Evolutionary conservation across 192 early-diverging fungal species (phyloP), one percentile per base, ranked within the genome.

Genomic region (Spinellus fusiger): DNA sequence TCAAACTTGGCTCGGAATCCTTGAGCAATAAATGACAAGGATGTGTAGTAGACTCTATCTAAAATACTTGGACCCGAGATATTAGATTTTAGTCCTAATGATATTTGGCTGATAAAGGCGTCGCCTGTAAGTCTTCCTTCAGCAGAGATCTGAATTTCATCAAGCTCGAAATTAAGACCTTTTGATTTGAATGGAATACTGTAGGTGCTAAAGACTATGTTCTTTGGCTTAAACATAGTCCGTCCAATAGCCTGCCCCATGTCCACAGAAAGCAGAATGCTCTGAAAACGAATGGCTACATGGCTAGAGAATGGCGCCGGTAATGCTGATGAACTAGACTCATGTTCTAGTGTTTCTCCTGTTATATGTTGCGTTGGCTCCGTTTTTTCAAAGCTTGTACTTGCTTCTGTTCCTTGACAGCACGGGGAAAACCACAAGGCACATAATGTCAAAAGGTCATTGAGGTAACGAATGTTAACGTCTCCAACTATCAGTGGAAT

Each of bases 381-480:
- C 35, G 27, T 26, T 6, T 44, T 12, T 44, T 2, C 3, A 44
- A n/a, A 10, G 4, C 18, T 44, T 3, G 3, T 44, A n/a, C 40
- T n/a, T 10, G 13, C 4, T 27, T 53, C 15, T 25, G 58, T 7
- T 62, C 25, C 23, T 70, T 53, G 47, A 66, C 62, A 50, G 74
- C 57, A 70, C 33, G 77, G 79, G 26, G 74, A 74, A 58, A 90
- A 71, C 89, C 89, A 92, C 7, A 87, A 71, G 7, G 78, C 73
- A 22, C 84, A 76, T 55, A 92, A 79, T 7, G 86, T 61, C 52
- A 92, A 76, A 20, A 89, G 68, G 59, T 90, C 89, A 69, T 92
- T 87, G 4, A 89, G 64, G 54, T 90, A 83, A 1, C 87, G 76
- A 28, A 90, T 73, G 54, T 90, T 89, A 46, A 90, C 62, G 48